Evolutionary conservation across 2,329 filamentous ascomycete species (phyloP), one percentile per base, ranked within the genome.

Genomic region (Fusarium nematophilum): DNA sequence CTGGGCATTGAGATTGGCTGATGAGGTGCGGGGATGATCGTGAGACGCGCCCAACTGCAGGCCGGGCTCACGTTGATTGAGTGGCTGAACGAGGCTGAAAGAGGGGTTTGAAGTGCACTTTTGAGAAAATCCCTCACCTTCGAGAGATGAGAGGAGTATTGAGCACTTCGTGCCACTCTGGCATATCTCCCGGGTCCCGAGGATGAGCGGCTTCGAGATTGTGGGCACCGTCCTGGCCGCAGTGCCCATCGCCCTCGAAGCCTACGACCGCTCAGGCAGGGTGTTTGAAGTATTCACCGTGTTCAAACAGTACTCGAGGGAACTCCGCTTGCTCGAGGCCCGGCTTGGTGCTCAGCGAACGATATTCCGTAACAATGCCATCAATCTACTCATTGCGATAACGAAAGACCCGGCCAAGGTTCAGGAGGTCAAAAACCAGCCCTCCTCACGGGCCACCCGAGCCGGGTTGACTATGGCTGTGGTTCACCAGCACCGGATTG

Each of bases 161-260:
- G n/a, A n/a, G n/a, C n/a, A n/a, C n/a, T n/a, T n/a, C n/a, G n/a
- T n/a, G n/a, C n/a, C n/a, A n/a, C n/a, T n/a, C n/a, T n/a, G n/a
- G n/a, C n/a, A n/a, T n/a, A n/a, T n/a, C n/a, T n/a, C n/a, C 10
- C 21, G 23, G 31, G 10, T 13, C 10, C 21, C 14, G 8, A 37
- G 9, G 3, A 38, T 39, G 33, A 48, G 45, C 27, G 33, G 45
- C 6, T 23, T 48, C 9, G 33, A 48, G 17, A 48, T 48, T 17
- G 33, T 48, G 4, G 36, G 34, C 5, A 26, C 14, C 23, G 44
- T 47, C 6, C 44, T 47, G 1, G 44, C 30, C 18, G 31, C 23
- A 14, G 33, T 49, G 8, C 46, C 27, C 11, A 38, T 40, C n/a
- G 46, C 46, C 1, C 31, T 49, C 11, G 46, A 49, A 26, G 18